Conservation (phyloP, 1,284 basidiomycete genomes). For the Papiliotrema nemorosa region DNA sequence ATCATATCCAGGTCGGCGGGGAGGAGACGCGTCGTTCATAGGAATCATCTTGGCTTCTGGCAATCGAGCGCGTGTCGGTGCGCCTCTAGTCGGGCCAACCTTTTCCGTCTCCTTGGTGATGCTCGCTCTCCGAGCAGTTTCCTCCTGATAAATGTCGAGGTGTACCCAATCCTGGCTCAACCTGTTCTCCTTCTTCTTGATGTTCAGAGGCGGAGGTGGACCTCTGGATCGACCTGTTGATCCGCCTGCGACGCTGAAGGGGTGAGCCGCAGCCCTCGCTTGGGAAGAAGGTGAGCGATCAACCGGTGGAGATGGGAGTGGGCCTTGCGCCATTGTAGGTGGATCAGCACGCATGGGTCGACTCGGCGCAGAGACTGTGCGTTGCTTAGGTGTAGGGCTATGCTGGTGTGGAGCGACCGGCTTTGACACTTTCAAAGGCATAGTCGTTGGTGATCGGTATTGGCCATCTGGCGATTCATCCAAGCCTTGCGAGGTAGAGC, state of each 20-base stretch:
- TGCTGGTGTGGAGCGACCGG: neutral
- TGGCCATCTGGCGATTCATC: constrained; percentile 9
- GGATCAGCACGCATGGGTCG: neutral
- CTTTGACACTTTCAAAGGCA: neutral
- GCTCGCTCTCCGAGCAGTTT: neutral
- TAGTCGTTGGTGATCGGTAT: neutral
- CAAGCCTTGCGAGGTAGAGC: neutral
- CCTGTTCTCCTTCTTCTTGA: constrained; percentile 14
- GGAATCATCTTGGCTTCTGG: constrained; percentile 23
- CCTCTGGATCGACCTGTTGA: constrained; percentile 1
- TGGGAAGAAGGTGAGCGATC: neutral
- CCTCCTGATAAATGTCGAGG: constrained; percentile 7
- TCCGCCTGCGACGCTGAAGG: neutral
- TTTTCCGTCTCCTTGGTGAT: constrained; percentile 1
- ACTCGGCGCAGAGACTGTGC: neutral
- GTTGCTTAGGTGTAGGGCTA: constrained; percentile 1
- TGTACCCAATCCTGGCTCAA: constrained; percentile 34
- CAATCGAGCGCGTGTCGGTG: constrained; percentile 4
- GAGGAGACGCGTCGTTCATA: constrained; percentile 18
- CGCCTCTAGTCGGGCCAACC: no score
- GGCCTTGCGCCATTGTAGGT: neutral
- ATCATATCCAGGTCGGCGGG: constrained; percentile 24
- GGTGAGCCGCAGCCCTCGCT: neutral
- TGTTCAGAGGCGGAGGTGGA: constrained; percentile 2
- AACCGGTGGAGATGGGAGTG: neutral